Base-by-base conservation (phyloP, 2,329 filamentous ascomycete species). In the Aspergillus fischeri region DNA sequence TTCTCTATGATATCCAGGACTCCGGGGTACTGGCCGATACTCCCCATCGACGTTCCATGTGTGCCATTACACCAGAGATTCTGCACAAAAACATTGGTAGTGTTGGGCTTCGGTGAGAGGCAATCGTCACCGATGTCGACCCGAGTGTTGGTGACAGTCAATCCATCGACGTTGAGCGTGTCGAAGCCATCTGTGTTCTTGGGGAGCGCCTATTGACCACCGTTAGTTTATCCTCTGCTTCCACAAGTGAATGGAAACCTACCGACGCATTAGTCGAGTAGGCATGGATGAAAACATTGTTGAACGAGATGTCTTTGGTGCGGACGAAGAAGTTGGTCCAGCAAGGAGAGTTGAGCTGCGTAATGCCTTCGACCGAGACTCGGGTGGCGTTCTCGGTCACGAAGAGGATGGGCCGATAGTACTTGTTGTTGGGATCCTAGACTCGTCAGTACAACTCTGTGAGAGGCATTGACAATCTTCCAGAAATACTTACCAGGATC, bases 121-220 rank as follows among this genome's bases (percentile, higher is more conserved):
- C 83, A 86, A 67, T 86, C 83, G 57, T 85, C 81, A n/a, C 80
- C 81, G 45, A 81, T 80, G 53, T 84, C 79, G 25, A 83, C 77
- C 67, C 77, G 80, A 1, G 77, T 73, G 27, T 81, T 77, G 56
- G 78, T 78, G 20, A 84, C 79, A 0, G 70, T 79, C 7, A 86
- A 68, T 0, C 78, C 78, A 52, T 84, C 78, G 32, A 84, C 79
- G 54, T 85, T 85, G 54, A 83, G 74, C 0, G 82, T 81, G 71
- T 87, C 84, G 68, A 86, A 85, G 45, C 85, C 85, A 60, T 87
- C 84, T 0, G 83, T 85, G 67, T 87, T 86, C 65, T 84, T 83
- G 4, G 84, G 81, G 1, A 80, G 72, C 1, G 74, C 70, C 69
- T 69, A 7, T 74, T 49, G 6, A 9, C 21, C 4, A 20, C 17